Base-by-base conservation (phyloP, 2,329 filamentous ascomycete genomes). In the Trichophaea hybrida region DNA sequence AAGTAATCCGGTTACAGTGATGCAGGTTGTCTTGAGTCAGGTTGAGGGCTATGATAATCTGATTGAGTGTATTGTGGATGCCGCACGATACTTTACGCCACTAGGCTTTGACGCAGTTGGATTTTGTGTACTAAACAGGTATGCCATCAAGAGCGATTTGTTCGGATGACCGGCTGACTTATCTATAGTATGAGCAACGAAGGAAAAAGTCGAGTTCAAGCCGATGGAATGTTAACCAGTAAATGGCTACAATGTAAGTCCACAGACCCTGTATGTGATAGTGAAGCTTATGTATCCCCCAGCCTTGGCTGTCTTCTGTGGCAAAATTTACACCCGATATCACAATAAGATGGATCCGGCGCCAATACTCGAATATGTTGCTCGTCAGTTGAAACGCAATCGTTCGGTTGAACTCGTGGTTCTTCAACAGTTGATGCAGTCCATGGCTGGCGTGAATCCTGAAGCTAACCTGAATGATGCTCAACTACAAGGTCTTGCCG, bases 41-140 rank as follows among this genome's bases (percentile, higher is more conserved):
- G 88, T 96, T 61, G 90, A 98, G 72, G 84, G 86, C 0, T 98
- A 98, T 71, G 86, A 86, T 70, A 98, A 97, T 70, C 79, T 98
- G 62, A 95, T 95, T 59, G 88, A 95, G 63, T 88, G 88, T 4
- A 88, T 98, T 62, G 90, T 97, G 12, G 89, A 96, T 70, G 96
- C 90, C 69, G 89, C 88, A 43, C 85, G 88, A 68, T 96, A 96
- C 71, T 96, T 97, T 67, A 95, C 91, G 1, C 83, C 87, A 58
- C 75, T 98, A 40, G 91, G 88, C 0, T 95, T 95, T 70, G 93
- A 98, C 71, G 87, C 95, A 35, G 77, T 98, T 49, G 86, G 88
- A 2, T 98, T 91, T 89, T 88, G 88, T 17, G 76, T 98, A 49
- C 81, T 98, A 73, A 94, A 83, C 69, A 68, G 66, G 61, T 65